Base-by-base conservation (phyloP, 73 alveolate genomes). In the Strombidium stylifer region DNA sequence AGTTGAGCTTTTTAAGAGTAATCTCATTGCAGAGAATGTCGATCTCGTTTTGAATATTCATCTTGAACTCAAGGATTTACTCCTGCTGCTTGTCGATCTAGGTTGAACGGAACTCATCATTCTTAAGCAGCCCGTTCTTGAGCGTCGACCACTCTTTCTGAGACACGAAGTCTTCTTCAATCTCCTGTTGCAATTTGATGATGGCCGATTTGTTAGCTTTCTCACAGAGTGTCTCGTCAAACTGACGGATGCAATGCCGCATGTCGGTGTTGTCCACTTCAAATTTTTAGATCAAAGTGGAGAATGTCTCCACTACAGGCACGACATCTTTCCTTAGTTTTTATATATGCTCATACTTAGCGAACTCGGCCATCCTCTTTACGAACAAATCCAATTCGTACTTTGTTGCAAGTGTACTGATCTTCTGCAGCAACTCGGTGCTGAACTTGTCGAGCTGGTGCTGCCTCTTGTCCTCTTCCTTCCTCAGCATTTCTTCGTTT, bases 171-270 rank as follows among this genome's bases (percentile, higher is more conserved):
- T 24, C 4, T 25, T 41, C 4, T 16, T 41, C 74, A 3, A 60
- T 41, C 5, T 16, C n/a, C 6, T n/a, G 19, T 23, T 41, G 47
- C 3, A 42, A 11, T 25, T 60, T 49, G 28, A 3, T 14, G 6
- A 60, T 1, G 8, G 74, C 26, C 3, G 23, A 7, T 60, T 60
- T 60, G 25, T 49, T 35, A 1, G 74, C 74, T 26, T 60, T 60
- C 16, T 60, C 74, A 42, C 74, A 39, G n/a, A 60, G 14, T 2
- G 40, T 23, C 25, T 60, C 74, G 42, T 60, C 74, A 60, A 60
- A 60, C 15, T 60, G 37, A 36, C 74, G 37, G 6, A 60, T 60
- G 61, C 36, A 39, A 24, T 60, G 61, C 20, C 24, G 36, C 45
- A 60, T 34, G 15, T 60, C 14, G 23, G 36, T 60, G 28, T 60